Percentiles rank a stretch among this genome's conserved stretches.
Conservation (phyloP, 805 yeast species). For the Brettanomyces sp. region DNA sequence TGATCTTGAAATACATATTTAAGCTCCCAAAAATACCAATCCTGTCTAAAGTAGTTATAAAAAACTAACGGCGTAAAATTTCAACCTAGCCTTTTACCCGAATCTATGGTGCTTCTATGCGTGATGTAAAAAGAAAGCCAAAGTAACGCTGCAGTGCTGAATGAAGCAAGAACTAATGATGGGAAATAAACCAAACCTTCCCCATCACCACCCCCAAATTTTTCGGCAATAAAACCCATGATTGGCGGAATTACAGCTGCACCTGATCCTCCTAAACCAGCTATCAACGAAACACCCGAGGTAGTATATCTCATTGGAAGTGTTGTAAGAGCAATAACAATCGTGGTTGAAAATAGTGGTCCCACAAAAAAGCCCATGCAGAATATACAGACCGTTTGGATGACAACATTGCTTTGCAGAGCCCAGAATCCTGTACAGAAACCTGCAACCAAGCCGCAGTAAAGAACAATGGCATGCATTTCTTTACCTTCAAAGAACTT, state of each 20-base stretch:
- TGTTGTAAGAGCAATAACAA: constrained; percentile 51
- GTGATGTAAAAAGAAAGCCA: constrained; percentile 21
- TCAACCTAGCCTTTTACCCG: constrained; percentile 8
- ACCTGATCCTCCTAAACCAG: constrained; percentile 78
- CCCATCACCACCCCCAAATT: constrained; percentile 17
- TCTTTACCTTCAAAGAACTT: constrained; percentile 29
- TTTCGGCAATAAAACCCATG: constrained; percentile 40
- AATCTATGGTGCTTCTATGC: constrained; percentile 10
- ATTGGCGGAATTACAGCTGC: constrained; percentile 67
- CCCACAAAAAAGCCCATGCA: constrained; percentile 42
- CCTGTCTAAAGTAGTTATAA: background rate
- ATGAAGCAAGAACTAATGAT: constrained; percentile 11
- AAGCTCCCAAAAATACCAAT: too few species aligned
- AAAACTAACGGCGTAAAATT: background rate
- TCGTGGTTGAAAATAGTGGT: constrained; percentile 58
- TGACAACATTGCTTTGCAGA: constrained; percentile 9
- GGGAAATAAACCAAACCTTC: constrained; percentile 27
- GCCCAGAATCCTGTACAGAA: constrained; percentile 27
- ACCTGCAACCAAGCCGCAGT: constrained; percentile 26
- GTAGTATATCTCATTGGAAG: constrained; percentile 55
- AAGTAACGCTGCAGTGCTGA: constrained; percentile 13
- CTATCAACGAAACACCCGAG: constrained; percentile 62
- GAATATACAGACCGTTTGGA: constrained; percentile 29
- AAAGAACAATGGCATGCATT: constrained; percentile 32
- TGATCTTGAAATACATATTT: too few species aligned